Evolutionary conservation across 257 asterid genomes (phyloP).

Genomic region (Petunia secreta): DNA sequence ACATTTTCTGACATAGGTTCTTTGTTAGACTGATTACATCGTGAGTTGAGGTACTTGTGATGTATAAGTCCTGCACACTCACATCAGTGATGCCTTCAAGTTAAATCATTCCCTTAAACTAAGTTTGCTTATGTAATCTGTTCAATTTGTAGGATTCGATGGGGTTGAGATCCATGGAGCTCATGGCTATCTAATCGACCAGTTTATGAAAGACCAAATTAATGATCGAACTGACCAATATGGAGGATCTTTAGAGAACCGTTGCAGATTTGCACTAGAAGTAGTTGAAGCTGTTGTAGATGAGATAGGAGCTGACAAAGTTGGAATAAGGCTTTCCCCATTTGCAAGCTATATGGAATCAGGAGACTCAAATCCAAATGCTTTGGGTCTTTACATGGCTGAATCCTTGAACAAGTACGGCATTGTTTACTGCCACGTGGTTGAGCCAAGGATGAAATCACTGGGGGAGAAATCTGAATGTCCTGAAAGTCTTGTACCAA

Average conservation of each 20-base stretch:
- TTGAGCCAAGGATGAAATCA: slow-evolving; percentile 36
- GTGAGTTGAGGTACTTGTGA: too few species aligned
- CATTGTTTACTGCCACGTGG: slow-evolving; percentile 29
- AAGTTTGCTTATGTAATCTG: too few species aligned
- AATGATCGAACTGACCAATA: slow-evolving; percentile 71
- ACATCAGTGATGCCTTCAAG: not conserved
- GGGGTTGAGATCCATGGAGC: slow-evolving; percentile 87
- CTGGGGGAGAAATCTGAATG: not conserved
- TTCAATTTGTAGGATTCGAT: slow-evolving; percentile 55
- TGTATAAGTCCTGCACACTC: not conserved
- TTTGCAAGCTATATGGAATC: slow-evolving; percentile 46
- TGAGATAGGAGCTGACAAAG: slow-evolving; percentile 56
- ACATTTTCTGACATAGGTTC: too few species aligned
- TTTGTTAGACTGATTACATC: too few species aligned
- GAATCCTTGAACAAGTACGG: slow-evolving; percentile 29
- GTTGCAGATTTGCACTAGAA: slow-evolving; percentile 69
- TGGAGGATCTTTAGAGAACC: slow-evolving; percentile 73
- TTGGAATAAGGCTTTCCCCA: slow-evolving; percentile 75
- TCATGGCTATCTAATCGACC: slow-evolving; percentile 72
- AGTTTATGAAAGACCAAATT: slow-evolving; percentile 68
- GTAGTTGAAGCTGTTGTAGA: slow-evolving; percentile 49
- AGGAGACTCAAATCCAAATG: slow-evolving; percentile 59
- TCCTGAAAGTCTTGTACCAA: slow-evolving; percentile 27
- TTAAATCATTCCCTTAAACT: not conserved
- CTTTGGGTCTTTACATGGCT: slow-evolving; percentile 41